phyloP scores from a whole-genome alignment of 2,329 filamentous ascomycete genomes.

The Apiospora pterosperma region DNA sequence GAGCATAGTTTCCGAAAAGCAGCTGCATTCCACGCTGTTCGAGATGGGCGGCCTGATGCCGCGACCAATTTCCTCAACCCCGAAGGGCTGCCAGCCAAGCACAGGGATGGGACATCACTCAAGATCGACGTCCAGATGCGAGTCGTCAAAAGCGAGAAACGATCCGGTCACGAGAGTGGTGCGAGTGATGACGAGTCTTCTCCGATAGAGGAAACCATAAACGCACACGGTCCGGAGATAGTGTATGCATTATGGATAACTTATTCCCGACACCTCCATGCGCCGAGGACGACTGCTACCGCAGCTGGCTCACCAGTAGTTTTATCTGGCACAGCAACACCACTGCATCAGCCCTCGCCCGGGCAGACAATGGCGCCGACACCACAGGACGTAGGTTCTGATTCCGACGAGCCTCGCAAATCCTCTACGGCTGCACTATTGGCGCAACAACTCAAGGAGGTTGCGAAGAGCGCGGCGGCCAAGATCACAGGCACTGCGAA shows the following conservation, averaged over 20 bases:
- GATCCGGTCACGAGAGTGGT: constrained; percentile 32
- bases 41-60: constrained; percentile 77
- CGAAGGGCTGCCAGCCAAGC: constrained; percentile 78
- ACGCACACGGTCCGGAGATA: constrained; percentile 62
- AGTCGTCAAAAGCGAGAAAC: constrained; percentile 85
- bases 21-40: constrained; percentile 76
- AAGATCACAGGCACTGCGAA: constrained; percentile 41
- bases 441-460: constrained; percentile 55
- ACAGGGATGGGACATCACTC: constrained; percentile 87
- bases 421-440: constrained; percentile 45
- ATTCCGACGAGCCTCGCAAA: constrained; percentile 46
- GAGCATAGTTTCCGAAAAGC: constrained; percentile 95
- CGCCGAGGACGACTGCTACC: constrained; percentile 53
- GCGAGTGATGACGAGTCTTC: constrained; percentile 29
- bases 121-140: constrained; percentile 96
- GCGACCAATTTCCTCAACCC: constrained; percentile 77
- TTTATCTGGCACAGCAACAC: constrained; percentile 63
- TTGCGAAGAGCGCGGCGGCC: constrained; percentile 51
- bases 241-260: constrained; percentile 97
- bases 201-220: constrained; percentile 38
- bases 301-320: constrained; percentile 59
- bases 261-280: constrained; percentile 89
- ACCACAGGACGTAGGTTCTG: constrained; percentile 53
- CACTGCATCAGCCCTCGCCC: constrained; percentile 74
- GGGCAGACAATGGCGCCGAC: constrained; percentile 63